Evolutionary conservation across 2,329 filamentous ascomycete species (phyloP), one percentile per base, ranked within the genome.

Genomic region (Teratosphaeria viscida): DNA sequence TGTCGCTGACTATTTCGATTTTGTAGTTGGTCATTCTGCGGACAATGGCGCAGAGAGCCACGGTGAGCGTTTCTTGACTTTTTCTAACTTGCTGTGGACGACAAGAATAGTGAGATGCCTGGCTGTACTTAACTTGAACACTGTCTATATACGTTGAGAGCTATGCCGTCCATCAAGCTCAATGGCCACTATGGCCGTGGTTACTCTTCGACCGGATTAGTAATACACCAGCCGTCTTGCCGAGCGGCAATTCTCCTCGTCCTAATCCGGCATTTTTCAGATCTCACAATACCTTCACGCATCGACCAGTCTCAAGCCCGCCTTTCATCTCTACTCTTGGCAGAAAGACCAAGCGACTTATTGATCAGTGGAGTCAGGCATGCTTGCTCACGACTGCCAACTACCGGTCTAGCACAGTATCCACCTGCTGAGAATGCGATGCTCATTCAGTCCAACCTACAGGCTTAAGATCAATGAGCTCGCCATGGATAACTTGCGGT

Each of bases 1-100:
- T 88, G 75, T 95, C 91, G n/a, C 83, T 89, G 60, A 91, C 84
- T 70, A 90, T 83, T 61, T 86, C 84, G 74, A 95, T 88, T 62
- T 84, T 82, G 77, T 92, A 89, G 67, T 85, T 83, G 23, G 86
- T 84, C 88, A 92, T 49, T 61, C 61, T 78, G 53, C 58, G 56
- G 16, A 63, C 49, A 4, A 55, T 59, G 11, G 60, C 32, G n/a
- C 62, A 58, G 32, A 63, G 35, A 60, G 62, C 62, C 60, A 62
- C 57, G 27, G 26, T 47, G 57, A 53, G 29, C 26, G 43, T 7
- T 54, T 54, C 5, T 19, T 8, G 19, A 49, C 19, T 49, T 23
- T n/a, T 10, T 23, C n/a, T n/a, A 7, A n/a, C 4, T 19, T 7
- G 16, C n/a, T 23, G 16, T 3, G 43, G 16, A 49, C 16, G 5